A percentile compares a stretch with the other conserved stretches of the same genome.
These are phyloP conservation scores for Cyclotella cryptica DNA, from an alignment of 108 stramenopile genomes.

Conservation along the genomic window DNA sequence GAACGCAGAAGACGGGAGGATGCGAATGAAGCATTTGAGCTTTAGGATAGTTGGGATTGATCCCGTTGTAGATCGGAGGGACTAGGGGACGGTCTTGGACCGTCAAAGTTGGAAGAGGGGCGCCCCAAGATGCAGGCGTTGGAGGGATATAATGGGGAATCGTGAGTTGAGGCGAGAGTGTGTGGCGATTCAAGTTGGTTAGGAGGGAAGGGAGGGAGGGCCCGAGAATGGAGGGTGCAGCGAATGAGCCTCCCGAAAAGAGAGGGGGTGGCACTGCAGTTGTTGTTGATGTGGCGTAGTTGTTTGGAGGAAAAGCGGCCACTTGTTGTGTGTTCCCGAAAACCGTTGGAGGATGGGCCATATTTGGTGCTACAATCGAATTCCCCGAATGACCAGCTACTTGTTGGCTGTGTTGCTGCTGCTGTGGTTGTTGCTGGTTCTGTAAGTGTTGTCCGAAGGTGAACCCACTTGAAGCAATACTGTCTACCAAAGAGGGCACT, in stretches of 20 bases:
- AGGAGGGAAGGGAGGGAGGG: neutral
- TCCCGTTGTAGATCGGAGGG: conserved; percentile 85
- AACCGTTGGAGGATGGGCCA: neutral
- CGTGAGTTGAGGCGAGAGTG: conserved; percentile 25
- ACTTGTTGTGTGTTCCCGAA: neutral
- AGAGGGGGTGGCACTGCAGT: neutral
- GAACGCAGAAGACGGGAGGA: conserved; percentile 82
- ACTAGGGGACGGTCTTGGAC: conserved; percentile 78
- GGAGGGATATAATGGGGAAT: conserved; percentile 53
- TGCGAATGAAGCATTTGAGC: conserved; percentile 59
- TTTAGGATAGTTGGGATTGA: conserved; percentile 87
- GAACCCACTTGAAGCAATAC: conserved; percentile 1
- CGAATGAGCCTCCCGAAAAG: neutral
- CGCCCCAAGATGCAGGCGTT: conserved; percentile 44
- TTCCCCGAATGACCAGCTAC: neutral
- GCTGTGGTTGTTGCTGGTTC: neutral
- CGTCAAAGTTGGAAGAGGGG: conserved; percentile 38
- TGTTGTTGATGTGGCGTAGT: neutral
- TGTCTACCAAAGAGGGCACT: neutral
- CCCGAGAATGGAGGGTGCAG: neutral
- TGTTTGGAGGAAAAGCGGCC: neutral
- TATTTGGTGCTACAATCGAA: neutral
- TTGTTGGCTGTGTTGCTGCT: conserved; percentile 4
- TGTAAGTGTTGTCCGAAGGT: neutral
- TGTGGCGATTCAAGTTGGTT: neutral